A percentile compares a stretch with the other conserved stretches of the same genome.
These are phyloP conservation scores for Mallotus nudiflorus DNA, from an alignment of 345 rosid species.

Conservation along the genomic window DNA sequence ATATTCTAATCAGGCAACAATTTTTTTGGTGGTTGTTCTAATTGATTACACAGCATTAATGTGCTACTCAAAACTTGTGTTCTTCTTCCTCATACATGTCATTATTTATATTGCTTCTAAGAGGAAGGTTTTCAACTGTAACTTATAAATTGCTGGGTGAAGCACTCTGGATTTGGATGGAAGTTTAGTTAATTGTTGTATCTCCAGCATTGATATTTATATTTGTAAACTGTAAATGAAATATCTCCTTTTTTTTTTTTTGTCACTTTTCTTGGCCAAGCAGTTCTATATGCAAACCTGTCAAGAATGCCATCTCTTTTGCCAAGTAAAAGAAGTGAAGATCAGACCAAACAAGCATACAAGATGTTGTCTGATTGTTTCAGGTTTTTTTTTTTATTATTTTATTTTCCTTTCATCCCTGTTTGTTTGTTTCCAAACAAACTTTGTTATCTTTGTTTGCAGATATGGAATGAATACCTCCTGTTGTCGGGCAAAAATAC, in stretches of 20 bases:
- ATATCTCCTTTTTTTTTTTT: neutral
- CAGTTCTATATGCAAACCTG: constrained; percentile 76
- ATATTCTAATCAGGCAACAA: neutral
- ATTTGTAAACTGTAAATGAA: neutral
- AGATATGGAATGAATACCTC: constrained; percentile 93
- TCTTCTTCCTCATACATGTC: neutral
- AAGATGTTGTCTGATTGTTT: constrained; percentile 79
- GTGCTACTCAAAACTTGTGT: constrained; percentile 6
- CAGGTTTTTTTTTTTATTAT: constrained; percentile 43
- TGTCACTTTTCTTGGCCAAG: constrained; percentile 8
- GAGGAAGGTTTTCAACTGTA: neutral
- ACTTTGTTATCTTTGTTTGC: constrained; percentile 19
- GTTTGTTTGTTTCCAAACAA: neutral
- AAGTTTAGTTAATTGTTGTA: neutral
- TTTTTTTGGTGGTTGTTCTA: neutral
- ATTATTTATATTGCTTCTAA: neutral
- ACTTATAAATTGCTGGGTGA: neutral
- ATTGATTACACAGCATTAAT: neutral
- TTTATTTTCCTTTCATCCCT: neutral
- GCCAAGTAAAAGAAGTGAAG: constrained; percentile 72
- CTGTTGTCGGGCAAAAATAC: constrained; percentile 69
- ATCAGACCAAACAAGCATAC: constrained; percentile 65
- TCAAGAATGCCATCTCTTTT: constrained; percentile 69
- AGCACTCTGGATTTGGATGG: neutral
- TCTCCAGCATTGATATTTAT: neutral